phyloP scores from a whole-genome alignment of 495 filamentous ascomycete species.

The Geoglossum glabrum region DNA sequence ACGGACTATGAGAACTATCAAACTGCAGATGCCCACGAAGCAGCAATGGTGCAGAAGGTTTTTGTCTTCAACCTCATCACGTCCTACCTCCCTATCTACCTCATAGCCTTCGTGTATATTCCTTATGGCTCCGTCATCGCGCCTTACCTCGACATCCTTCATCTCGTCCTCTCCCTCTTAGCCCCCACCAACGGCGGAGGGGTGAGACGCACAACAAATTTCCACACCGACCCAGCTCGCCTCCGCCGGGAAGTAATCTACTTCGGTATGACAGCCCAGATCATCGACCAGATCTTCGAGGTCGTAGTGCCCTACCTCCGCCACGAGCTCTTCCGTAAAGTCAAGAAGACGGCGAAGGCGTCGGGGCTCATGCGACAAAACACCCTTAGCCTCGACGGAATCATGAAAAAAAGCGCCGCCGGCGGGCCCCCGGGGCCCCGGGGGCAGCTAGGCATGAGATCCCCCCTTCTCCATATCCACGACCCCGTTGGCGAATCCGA shows the following conservation, averaged over 20 bases:
- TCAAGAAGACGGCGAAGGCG: conserved; percentile 35
- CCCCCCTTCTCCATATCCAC: too few species aligned
- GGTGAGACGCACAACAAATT: conserved; percentile 37
- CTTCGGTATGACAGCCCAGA: conserved; percentile 88
- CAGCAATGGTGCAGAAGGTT: conserved; percentile 68
- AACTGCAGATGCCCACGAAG: conserved; percentile 61
- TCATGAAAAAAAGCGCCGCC: conserved; percentile 2
- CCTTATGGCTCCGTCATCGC: conserved; percentile 77
- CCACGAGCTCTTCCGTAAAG: conserved; percentile 48
- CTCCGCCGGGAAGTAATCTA: conserved; percentile 89
- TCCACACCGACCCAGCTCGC: conserved; percentile 66
- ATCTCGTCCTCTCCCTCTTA: conserved; percentile 52
- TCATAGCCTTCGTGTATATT: conserved; percentile 93
- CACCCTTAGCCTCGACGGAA: conserved; percentile 14
- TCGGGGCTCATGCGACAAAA: not conserved
- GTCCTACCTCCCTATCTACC: conserved; percentile 77
- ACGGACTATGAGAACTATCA: conserved; percentile 88
- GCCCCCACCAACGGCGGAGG: conserved; percentile 46
- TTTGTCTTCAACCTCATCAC: conserved; percentile 96
- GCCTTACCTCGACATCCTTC: conserved; percentile 77
- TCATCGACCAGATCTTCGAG: conserved; percentile 73
- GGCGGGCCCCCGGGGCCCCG: too few species aligned
- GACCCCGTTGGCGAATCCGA: conserved; percentile 53
- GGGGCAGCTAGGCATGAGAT: too few species aligned
- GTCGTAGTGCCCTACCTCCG: conserved; percentile 71